Base-by-base conservation (phyloP, 2,329 filamentous ascomycete genomes). In the Fusarium brachygibbosum region DNA sequence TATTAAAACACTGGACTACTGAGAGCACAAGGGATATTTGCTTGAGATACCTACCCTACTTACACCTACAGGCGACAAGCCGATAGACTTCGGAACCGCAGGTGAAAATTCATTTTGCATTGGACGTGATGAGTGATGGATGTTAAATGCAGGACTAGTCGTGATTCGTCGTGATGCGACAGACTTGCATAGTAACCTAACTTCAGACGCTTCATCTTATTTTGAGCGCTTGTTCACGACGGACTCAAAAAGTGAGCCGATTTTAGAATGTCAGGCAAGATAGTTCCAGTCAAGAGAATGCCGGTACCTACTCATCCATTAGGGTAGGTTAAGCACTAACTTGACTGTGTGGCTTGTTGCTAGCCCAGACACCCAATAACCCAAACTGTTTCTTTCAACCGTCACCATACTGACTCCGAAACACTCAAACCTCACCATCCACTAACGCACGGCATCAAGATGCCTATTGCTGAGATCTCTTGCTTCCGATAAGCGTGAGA, bases 401-500 rank as follows among this genome's bases (percentile, higher is more conserved):
- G 38, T 49, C 45, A 40, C 34, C 32, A 52, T 29, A 25, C 19
- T 19, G 37, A 25, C 35, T 51, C 31, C 48, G 37, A 65, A 64
- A 68, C 53, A 21, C 45, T 64, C 63, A 51, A 56, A 34, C 52
- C 6, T 52, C 56, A 51, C 38, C 41, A 35, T 40, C 40, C 42
- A 46, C 38, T 42, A 40, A 64, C 61, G 62, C 62, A 60, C 41
- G 55, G 61, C 46, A 60, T 58, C 46, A 17, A 21, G 5, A 37
- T 32, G 58, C 25, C 40, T 46, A 19, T n/a, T 42, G 41, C 51
- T 23, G 5, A 40, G 48, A 51, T 51, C 32, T 35, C 29, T 37
- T 40, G 35, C 19, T 31, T 29, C 32, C 62, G 54, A 66, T 66
- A 60, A 65, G 46, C 61, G 46, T 37, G 46, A 51, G 53, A 60